A percentile compares a stretch with the other conserved stretches of the same genome.
Evolutionary conservation across 2,329 filamentous ascomycete genomes (phyloP).

Genomic region (Aspergillus brasiliensis): DNA sequence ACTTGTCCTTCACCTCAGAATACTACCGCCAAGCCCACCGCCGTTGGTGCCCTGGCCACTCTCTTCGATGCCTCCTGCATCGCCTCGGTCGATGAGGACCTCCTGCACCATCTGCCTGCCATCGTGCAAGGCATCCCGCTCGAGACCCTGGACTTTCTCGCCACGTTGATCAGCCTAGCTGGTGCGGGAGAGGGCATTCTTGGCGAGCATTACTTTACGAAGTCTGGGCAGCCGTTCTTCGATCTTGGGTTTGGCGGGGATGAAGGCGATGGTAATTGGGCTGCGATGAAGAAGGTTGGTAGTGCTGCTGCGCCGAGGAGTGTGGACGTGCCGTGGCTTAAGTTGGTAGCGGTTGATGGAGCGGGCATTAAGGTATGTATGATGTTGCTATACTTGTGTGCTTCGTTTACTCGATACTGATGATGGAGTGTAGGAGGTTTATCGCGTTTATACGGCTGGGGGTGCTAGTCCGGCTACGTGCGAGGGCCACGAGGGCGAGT

Average conservation of each 20-base stretch:
- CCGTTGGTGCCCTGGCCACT: constrained; percentile 49
- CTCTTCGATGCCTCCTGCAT: constrained; percentile 49
- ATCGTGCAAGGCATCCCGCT: constrained; percentile 23
- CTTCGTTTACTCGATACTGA: background rate
- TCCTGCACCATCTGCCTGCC: constrained; percentile 33
- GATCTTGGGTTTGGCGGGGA: constrained; percentile 30
- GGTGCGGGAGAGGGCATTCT: constrained; percentile 31
- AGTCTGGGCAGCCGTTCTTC: constrained; percentile 32
- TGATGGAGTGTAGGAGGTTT: constrained; percentile 39
- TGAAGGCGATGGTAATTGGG: constrained; percentile 30
- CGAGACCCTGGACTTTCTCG: constrained; percentile 32
- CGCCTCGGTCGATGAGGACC: constrained; percentile 26
- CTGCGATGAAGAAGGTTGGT: constrained; percentile 29
- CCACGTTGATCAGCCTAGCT: constrained; percentile 20
- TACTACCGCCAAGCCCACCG: constrained; percentile 30
- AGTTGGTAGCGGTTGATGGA: constrained; percentile 30
- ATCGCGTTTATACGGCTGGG: constrained; percentile 42
- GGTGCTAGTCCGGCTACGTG: constrained; percentile 40
- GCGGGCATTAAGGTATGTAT: constrained; percentile 33
- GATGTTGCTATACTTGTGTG: too few species aligned
- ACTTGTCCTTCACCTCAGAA: constrained; percentile 39
- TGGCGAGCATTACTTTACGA: constrained; percentile 41
- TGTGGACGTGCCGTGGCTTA: constrained; percentile 38
- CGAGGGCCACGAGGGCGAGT: constrained; percentile 29
- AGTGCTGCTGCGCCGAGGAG: constrained; percentile 30